These are phyloP conservation scores for Pythium coloratum DNA, from an alignment of 352 stramenopile species.

Conservation along the genomic window DNA sequence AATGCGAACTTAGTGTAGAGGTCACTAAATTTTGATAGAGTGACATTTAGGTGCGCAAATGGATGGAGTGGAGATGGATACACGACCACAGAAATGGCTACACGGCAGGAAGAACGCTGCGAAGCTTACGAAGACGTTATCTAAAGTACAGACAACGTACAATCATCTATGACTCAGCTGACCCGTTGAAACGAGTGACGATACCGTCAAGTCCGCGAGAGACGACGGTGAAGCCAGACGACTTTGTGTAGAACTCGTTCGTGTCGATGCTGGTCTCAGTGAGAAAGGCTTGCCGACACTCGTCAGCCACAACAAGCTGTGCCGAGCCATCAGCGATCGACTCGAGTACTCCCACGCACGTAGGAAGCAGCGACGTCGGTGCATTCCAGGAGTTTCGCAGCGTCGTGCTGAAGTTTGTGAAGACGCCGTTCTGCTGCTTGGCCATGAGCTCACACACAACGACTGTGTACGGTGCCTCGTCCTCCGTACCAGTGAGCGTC, in stretches of 20 bases:
- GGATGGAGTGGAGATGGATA: constrained; percentile 5
- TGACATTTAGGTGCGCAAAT: constrained; percentile 24
- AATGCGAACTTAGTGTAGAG: constrained; percentile 21
- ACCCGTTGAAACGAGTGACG: constrained; percentile 30
- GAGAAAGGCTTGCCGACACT: constrained; percentile 48
- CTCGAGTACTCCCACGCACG: constrained; percentile 53
- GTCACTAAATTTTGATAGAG: constrained; percentile 9
- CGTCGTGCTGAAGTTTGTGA: constrained; percentile 72
- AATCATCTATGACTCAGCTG: not conserved
- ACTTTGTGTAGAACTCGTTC: constrained; percentile 48
- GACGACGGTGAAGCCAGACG: constrained; percentile 60
- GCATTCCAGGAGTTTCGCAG: constrained; percentile 54
- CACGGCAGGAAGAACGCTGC: no score
- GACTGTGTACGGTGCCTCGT: constrained; percentile 48
- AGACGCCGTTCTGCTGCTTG: constrained; percentile 68
- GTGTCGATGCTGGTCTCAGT: constrained; percentile 59
- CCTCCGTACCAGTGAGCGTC: constrained; percentile 37
- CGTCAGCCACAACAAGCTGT: constrained; percentile 35
- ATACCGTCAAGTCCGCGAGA: constrained; percentile 50
- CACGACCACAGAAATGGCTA: constrained; percentile 8
- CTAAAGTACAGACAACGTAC: no score
- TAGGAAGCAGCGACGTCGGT: constrained; percentile 44
- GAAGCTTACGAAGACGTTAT: no score
- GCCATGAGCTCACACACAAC: constrained; percentile 69
- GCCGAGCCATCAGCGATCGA: constrained; percentile 44